phyloP scores from a whole-genome alignment of 2,329 filamentous ascomycete species.

The Clarireedia sp. region DNA sequence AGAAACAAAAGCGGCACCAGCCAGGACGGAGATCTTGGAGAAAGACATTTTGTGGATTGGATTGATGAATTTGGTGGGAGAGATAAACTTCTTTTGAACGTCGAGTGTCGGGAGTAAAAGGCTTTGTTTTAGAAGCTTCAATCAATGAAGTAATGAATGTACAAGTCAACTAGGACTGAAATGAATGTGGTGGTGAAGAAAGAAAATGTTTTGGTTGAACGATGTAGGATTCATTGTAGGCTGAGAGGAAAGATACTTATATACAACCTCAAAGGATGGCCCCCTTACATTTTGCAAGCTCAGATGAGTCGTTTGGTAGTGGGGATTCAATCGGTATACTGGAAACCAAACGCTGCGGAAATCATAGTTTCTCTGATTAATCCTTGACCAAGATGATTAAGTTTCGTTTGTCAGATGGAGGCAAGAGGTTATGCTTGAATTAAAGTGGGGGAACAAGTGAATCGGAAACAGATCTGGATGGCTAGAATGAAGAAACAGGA shows the following conservation, averaged over 20 bases:
- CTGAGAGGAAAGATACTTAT: constrained; percentile 3
- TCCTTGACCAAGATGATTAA: neutral
- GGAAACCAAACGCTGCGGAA: neutral
- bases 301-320: neutral
- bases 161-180: constrained; percentile 7
- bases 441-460: neutral
- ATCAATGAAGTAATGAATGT: constrained; percentile 8
- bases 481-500: neutral
- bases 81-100: neutral
- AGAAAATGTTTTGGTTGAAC: constrained; percentile 1
- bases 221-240: neutral
- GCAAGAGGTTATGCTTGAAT: neutral
- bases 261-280: neutral
- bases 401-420: neutral
- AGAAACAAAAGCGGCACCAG: constrained; percentile 5
- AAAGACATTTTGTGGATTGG: constrained; percentile 7
- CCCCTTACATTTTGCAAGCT: neutral
- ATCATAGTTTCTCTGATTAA: neutral
- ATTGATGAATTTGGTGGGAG: neutral
- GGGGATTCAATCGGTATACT: neutral
- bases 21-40: constrained; percentile 5
- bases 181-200: constrained; percentile 10
- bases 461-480: neutral
- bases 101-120: neutral
- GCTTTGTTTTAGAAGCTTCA: neutral